Conservation (phyloP, 2,329 filamentous ascomycete species). For the Stachybotrys echinatus region DNA sequence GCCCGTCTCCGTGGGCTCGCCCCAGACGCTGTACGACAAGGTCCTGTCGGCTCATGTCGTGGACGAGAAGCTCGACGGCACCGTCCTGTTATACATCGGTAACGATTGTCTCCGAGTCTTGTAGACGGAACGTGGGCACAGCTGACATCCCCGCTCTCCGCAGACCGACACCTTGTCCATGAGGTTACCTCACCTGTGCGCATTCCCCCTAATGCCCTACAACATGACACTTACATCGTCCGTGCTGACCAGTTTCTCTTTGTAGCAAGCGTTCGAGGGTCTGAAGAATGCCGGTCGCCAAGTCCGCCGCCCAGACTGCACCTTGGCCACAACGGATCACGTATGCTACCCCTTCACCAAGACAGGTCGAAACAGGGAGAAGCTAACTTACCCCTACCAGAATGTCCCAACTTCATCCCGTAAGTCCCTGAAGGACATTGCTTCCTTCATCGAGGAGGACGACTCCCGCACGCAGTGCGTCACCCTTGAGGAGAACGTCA, state of each 20-base stretch:
- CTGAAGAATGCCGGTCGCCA: constrained; percentile 81
- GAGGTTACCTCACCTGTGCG: constrained; percentile 94
- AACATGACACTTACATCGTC: not conserved
- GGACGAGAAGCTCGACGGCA: constrained; percentile 91
- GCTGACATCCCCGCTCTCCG: constrained; percentile 6
- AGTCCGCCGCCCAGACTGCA: constrained; percentile 93
- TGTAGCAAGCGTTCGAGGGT: constrained; percentile 92
- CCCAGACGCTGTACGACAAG: constrained; percentile 94
- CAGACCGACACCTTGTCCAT: constrained; percentile 92
- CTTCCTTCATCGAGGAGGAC: constrained; percentile 88
- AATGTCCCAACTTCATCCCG: constrained; percentile 90
- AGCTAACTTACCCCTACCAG: constrained; percentile 39
- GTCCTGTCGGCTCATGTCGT: constrained; percentile 93
- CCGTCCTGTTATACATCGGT: constrained; percentile 90
- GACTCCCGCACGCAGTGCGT: constrained; percentile 92
- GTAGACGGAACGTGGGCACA: not conserved
- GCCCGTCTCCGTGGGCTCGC: constrained; percentile 67
- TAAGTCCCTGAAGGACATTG: constrained; percentile 90
- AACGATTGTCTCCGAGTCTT: constrained; percentile 23
- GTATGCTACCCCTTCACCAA: constrained; percentile 47
- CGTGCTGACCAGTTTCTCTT: constrained; percentile 4
- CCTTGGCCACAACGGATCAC: constrained; percentile 92
- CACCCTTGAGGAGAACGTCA: constrained; percentile 95
- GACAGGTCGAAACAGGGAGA: not conserved
- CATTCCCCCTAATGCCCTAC: constrained; percentile 9